Conservation (phyloP, 345 rosid genomes). For the Microcos paniculata region DNA sequence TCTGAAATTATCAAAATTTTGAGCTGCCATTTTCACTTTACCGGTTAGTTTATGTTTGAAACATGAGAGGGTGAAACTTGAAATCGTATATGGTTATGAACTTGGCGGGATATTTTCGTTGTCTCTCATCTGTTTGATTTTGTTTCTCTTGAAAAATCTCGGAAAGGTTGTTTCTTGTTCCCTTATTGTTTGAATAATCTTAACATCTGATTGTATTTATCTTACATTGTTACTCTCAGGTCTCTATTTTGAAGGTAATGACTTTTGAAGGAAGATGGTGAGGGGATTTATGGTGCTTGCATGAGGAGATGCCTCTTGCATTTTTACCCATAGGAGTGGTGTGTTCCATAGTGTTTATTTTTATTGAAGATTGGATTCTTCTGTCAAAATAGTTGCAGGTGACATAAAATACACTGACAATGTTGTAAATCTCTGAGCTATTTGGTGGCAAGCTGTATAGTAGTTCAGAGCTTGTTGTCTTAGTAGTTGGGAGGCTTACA, state of each 20-base stretch:
- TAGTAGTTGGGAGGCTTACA: conserved; percentile 17
- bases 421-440: conserved; percentile 1
- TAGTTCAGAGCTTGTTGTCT: conserved; percentile 12
- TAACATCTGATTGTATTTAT: neutral
- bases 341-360: neutral
- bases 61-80: neutral
- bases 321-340: neutral
- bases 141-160: neutral
- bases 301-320: neutral
- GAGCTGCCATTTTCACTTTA: neutral
- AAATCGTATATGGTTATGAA: neutral
- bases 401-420: neutral
- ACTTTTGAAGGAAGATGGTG: neutral
- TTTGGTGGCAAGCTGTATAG: conserved; percentile 8
- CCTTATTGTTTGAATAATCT: neutral
- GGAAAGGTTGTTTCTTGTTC: neutral
- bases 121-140: neutral
- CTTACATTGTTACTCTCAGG: neutral
- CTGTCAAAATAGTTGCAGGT: neutral
- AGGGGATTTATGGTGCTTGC: neutral
- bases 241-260: neutral
- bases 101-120: neutral
- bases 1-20: neutral
- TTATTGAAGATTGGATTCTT: neutral
- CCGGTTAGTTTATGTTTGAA: neutral